Evolutionary conservation across 225 moss, liverwort and hornwort species (phyloP).

Genomic region (Sphagnum contortum): DNA sequence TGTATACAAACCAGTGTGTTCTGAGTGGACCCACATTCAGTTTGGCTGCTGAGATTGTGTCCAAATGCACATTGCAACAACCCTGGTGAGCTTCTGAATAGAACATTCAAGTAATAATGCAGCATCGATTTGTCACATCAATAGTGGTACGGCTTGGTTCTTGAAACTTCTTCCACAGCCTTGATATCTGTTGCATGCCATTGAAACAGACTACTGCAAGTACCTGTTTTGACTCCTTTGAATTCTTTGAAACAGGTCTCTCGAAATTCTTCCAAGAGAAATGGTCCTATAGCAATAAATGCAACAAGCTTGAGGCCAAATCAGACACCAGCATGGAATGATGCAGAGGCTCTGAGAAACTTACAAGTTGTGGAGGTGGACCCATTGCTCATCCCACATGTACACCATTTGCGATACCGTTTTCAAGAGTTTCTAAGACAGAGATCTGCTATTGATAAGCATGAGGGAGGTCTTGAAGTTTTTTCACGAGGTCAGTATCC

Average conservation of each 20-base stretch:
- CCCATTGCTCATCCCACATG: conserved; percentile 58
- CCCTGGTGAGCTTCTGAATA: no score
- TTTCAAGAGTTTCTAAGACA: conserved; percentile 46
- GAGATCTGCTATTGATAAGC: conserved; percentile 62
- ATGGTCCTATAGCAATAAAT: conserved; percentile 24
- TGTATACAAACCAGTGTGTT: no score
- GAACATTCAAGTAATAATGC: no score
- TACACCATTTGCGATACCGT: conserved; percentile 59
- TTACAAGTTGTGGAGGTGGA: conserved; percentile 83
- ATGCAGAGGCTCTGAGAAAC: conserved; percentile 51
- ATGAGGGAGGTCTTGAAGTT: conserved; percentile 64
- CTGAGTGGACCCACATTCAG: not conserved
- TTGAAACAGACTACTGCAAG: not conserved
- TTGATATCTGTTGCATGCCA: not conserved
- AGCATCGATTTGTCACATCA: not conserved
- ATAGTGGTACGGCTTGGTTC: not conserved
- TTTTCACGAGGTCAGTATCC: conserved; percentile 61
- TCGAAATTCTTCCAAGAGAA: conserved; percentile 23
- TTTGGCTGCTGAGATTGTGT: not conserved
- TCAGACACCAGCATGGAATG: conserved; percentile 58
- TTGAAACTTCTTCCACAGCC: not conserved
- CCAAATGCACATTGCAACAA: not conserved
- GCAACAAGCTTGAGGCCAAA: conserved; percentile 73
- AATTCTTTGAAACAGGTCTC: conserved; percentile 18
- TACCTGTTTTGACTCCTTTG: not conserved